Evolutionary conservation across 2,329 filamentous ascomycete genomes (phyloP).

Genomic region (Shiraia sp.): DNA sequence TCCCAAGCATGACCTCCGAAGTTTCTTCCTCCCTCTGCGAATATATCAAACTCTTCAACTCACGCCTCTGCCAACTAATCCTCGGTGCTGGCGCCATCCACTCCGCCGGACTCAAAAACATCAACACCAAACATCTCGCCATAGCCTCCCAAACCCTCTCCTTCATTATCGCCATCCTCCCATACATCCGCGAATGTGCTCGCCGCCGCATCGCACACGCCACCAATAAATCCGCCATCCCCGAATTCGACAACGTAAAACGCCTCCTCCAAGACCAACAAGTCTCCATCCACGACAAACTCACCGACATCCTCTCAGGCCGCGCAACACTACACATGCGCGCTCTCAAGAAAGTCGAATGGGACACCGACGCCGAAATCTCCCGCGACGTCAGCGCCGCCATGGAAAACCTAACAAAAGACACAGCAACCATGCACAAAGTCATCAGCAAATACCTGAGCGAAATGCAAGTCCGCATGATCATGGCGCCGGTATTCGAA

Average conservation of each 20-base stretch:
- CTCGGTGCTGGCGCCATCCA: constrained; percentile 89
- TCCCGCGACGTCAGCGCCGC: constrained; percentile 63
- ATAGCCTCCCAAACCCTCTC: constrained; percentile 86
- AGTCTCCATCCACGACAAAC: constrained; percentile 85
- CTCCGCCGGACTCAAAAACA: constrained; percentile 90
- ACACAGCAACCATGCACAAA: constrained; percentile 81
- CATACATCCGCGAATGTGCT: constrained; percentile 88
- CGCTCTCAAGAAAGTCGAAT: constrained; percentile 74
- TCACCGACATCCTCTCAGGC: constrained; percentile 88
- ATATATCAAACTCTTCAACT: constrained; percentile 93
- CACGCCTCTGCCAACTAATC: constrained; percentile 92
- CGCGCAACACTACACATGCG: constrained; percentile 75
- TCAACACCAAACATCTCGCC: constrained; percentile 86
- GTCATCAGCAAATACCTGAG: constrained; percentile 82
- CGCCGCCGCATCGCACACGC: constrained; percentile 66
- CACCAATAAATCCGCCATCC: constrained; percentile 57
- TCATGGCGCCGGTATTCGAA: constrained; percentile 83
- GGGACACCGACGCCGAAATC: constrained; percentile 60
- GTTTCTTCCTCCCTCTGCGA: constrained; percentile 79
- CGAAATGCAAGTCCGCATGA: constrained; percentile 74
- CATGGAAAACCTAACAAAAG: constrained; percentile 85
- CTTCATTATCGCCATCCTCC: constrained; percentile 84
- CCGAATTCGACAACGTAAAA: constrained; percentile 86
- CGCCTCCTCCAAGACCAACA: constrained; percentile 87
- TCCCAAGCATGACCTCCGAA: constrained; percentile 87